phyloP scores from a whole-genome alignment of 352 stramenopile species.

The Pilasporangium apinafurcum region DNA sequence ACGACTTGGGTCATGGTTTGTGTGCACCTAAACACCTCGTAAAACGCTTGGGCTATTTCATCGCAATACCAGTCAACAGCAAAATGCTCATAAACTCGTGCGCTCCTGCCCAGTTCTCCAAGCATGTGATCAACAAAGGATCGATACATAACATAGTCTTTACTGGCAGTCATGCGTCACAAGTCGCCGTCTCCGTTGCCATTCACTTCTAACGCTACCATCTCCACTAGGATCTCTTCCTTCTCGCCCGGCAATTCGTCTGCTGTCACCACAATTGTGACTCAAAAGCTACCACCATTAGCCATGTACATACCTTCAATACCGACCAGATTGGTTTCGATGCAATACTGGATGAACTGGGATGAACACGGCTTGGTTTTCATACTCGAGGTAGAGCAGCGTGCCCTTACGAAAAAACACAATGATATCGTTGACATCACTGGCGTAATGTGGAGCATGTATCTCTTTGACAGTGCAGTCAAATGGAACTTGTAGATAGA shows the following conservation, averaged over 20 bases:
- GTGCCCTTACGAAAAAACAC: too few species aligned
- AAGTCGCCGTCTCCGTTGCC: conserved; percentile 8
- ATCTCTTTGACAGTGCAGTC: too few species aligned
- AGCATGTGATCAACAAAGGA: conserved; percentile 17
- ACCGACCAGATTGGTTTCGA: conserved; percentile 21
- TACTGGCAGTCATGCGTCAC: conserved; percentile 41
- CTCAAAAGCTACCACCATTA: conserved; percentile 24
- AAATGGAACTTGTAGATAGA: too few species aligned
- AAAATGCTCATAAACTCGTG: conserved; percentile 18
- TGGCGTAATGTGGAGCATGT: too few species aligned
- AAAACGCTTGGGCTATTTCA: conserved; percentile 20
- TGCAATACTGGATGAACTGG: conserved; percentile 15
- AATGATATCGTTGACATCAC: too few species aligned
- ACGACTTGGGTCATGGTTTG: conserved; percentile 9
- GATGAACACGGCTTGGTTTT: too few species aligned
- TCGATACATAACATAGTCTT: conserved; percentile 21
- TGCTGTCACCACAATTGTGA: too few species aligned
- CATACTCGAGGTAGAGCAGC: too few species aligned
- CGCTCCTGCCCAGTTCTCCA: conserved; percentile 28
- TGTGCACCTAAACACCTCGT: conserved; percentile 17
- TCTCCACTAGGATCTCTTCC: conserved; percentile 9
- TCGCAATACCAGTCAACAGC: conserved; percentile 22
- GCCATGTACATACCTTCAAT: conserved; percentile 16
- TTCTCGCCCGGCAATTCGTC: too few species aligned
- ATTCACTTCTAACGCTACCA: conserved; percentile 17